These are phyloP conservation scores for Elongisporangium prolatum DNA, from an alignment of 352 stramenopile species.

Conservation along the genomic window DNA sequence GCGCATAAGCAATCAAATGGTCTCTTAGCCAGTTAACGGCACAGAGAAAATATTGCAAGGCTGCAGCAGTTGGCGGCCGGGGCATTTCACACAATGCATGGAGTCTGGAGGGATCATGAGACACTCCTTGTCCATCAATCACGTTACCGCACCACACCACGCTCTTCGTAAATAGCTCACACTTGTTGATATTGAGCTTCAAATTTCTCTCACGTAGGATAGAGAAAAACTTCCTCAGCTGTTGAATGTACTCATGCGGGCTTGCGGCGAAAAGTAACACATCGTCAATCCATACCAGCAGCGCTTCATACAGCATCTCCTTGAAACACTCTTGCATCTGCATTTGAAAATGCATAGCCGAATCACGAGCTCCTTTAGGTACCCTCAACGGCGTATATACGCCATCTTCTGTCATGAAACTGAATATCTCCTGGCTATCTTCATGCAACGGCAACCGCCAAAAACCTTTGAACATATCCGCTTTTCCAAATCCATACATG, in stretches of 20 bases:
- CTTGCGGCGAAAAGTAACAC: conserved; percentile 11
- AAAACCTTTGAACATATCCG: conserved; percentile 17
- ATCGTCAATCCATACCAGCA: conserved; percentile 25
- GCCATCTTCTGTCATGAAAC: conserved; percentile 11
- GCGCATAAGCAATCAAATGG: conserved; percentile 15
- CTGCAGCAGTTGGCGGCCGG: conserved; percentile 2
- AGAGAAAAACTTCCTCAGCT: conserved; percentile 9
- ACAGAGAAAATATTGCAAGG: conserved; percentile 22
- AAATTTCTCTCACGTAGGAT: conserved; percentile 2
- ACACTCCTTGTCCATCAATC: conserved; percentile 11
- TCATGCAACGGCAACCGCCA: conserved; percentile 12
- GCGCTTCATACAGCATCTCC: too few species aligned
- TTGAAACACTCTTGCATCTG: too few species aligned
- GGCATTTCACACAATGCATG: conserved; percentile 1
- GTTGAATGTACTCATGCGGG: conserved; percentile 6
- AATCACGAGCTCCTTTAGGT: too few species aligned
- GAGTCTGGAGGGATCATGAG: conserved; percentile 8
- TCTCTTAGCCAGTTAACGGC: conserved; percentile 15
- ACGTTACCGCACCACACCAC: conserved; percentile 18
- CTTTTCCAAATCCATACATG: conserved; percentile 3
- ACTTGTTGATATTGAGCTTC: conserved; percentile 15
- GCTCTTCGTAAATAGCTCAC: conserved; percentile 7
- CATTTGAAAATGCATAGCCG: too few species aligned
- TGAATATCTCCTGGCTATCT: conserved; percentile 10
- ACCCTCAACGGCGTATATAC: too few species aligned